Conservation (phyloP, 2,329 filamentous ascomycete species). For the Cadophora sp. region DNA sequence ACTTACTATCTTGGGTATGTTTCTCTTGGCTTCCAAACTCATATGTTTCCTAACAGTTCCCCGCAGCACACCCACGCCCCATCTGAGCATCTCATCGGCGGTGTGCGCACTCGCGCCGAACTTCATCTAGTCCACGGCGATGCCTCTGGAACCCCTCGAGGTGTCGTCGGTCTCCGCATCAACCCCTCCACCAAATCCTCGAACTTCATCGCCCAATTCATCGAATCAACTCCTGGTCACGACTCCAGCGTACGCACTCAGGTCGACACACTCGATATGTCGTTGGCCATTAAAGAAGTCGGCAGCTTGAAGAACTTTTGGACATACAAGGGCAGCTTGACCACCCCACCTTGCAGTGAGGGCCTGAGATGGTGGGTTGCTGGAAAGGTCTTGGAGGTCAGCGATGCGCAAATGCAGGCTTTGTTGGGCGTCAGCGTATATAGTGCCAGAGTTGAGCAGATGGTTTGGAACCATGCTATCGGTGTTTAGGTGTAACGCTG, state of each 20-base stretch:
- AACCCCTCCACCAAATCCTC: neutral
- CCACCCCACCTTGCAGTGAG: conserved; percentile 24
- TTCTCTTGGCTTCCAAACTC: neutral
- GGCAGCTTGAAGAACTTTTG: conserved; percentile 20
- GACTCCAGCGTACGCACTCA: neutral
- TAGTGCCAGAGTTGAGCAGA: conserved; percentile 19
- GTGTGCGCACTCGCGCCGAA: conserved; percentile 6
- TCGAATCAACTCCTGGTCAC: neutral
- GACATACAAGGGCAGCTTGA: conserved; percentile 28
- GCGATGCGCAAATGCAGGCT: conserved; percentile 13
- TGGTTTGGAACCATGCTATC: conserved; percentile 15
- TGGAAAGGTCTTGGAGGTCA: conserved; percentile 14
- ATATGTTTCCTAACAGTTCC: neutral
- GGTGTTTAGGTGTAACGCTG: neutral
- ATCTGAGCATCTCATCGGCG: conserved; percentile 17
- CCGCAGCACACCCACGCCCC: conserved; percentile 19
- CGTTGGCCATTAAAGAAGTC: conserved; percentile 9
- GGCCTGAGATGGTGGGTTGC: conserved; percentile 24
- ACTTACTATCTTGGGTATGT: conserved; percentile 15
- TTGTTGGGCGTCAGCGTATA: conserved; percentile 14
- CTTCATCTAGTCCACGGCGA: conserved; percentile 19
- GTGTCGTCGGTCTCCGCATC: conserved; percentile 23
- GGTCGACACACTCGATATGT: conserved; percentile 11
- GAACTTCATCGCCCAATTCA: conserved; percentile 6
- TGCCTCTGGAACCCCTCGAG: conserved; percentile 9